Conservation (phyloP, 208 protist species). For the Trypanosoma platydactyli region DNA sequence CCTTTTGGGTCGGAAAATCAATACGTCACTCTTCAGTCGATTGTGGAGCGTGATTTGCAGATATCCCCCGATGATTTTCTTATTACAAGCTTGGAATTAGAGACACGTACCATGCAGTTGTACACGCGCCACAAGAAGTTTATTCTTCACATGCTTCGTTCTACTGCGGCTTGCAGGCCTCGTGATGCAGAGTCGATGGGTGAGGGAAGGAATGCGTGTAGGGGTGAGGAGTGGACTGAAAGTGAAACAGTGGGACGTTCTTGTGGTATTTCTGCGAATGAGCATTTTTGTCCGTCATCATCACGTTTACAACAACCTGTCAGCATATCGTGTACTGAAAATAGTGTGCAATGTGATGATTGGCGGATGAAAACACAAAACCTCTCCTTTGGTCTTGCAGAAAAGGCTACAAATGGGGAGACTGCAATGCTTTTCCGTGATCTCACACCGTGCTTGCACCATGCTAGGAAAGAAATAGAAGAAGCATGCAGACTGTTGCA, state of each 20-base stretch:
- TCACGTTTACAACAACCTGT: not conserved
- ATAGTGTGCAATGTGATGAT: not conserved
- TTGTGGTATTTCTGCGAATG: no score
- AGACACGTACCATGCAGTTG: slow-evolving; percentile 66
- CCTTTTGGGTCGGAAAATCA: slow-evolving; percentile 72
- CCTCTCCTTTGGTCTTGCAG: not conserved
- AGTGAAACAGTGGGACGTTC: no score
- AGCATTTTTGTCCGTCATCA: no score
- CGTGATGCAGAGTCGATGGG: not conserved
- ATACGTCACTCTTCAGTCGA: slow-evolving; percentile 62
- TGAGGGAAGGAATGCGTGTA: not conserved
- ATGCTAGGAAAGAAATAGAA: slow-evolving; percentile 44
- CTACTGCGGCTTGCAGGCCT: not conserved
- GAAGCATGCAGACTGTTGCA: slow-evolving; percentile 63
- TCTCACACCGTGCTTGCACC: slow-evolving; percentile 36
- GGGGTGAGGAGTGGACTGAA: no score
- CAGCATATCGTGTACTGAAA: not conserved
- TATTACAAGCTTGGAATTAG: slow-evolving; percentile 68
- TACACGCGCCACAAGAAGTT: slow-evolving; percentile 50
- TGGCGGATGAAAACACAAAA: not conserved
- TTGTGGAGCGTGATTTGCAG: slow-evolving; percentile 74
- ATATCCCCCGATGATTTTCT: slow-evolving; percentile 62
- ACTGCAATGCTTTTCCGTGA: slow-evolving; percentile 17
- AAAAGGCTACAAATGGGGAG: not conserved
- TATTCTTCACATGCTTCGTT: not conserved